Percentiles rank a stretch among this genome's conserved stretches.
Conservation (phyloP, 768 basidiomycete species). For the Tricholomella constricta region DNA sequence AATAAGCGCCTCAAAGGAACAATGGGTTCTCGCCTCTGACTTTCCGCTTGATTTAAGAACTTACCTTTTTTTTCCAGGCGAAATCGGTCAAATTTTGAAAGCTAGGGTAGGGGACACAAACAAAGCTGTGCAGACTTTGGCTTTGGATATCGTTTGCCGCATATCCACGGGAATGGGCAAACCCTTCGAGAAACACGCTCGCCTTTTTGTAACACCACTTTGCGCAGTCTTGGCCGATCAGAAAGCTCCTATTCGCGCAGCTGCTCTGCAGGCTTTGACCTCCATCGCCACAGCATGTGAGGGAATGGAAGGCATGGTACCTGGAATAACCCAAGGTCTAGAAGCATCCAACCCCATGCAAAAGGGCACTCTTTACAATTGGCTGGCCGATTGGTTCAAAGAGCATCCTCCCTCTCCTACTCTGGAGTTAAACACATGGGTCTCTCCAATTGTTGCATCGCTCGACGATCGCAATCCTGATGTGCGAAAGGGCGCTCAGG, state of each 20-base stretch:
- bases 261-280: constrained; percentile 76
- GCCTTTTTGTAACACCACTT: constrained; percentile 74
- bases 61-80: constrained; percentile 51
- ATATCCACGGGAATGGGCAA: constrained; percentile 95
- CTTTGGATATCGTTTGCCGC: constrained; percentile 87
- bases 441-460: constrained; percentile 63
- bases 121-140: constrained; percentile 88
- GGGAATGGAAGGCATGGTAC: constrained; percentile 78
- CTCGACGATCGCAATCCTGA: constrained; percentile 92
- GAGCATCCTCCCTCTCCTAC: constrained; percentile 53
- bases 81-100: constrained; percentile 88
- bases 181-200: constrained; percentile 88
- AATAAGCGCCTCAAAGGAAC: constrained; percentile 91
- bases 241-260: constrained; percentile 81
- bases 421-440: constrained; percentile 74
- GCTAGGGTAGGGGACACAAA: constrained; percentile 89
- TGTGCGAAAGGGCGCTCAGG: constrained; percentile 89
- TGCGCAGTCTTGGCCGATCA: constrained; percentile 90
- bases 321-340: constrained; percentile 75
- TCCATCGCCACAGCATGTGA: constrained; percentile 86
- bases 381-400: constrained; percentile 82
- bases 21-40: constrained; percentile 63
- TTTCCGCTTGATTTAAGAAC: constrained; percentile 8
- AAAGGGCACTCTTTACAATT: constrained; percentile 74
- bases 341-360: constrained; percentile 89